A percentile compares a stretch with the other conserved stretches of the same genome.
These are phyloP conservation scores for Candida sanyaensis DNA, from an alignment of 1,139 yeast genomes.

Conservation along the genomic window DNA sequence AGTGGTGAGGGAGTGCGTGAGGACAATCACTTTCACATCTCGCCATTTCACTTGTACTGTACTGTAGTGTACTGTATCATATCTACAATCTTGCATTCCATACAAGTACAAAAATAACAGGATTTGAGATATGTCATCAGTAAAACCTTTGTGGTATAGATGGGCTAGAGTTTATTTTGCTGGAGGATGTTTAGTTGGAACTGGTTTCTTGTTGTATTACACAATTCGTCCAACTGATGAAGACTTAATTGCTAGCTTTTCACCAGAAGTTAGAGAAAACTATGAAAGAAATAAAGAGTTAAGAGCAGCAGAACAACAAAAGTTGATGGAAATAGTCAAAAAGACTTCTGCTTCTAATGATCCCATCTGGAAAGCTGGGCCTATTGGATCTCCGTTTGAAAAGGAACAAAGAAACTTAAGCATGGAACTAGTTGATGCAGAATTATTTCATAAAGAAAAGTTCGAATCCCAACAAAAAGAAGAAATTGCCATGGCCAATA, in stretches of 20 bases:
- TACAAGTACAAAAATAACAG: not conserved
- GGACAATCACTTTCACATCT: too few relatives aligned
- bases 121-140: conserved; percentile 12
- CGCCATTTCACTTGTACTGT: too few relatives aligned
- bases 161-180: conserved; percentile 62
- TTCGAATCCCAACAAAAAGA: conserved; percentile 46
- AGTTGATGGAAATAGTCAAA: conserved; percentile 64
- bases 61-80: too few relatives aligned
- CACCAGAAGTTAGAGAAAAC: conserved; percentile 83
- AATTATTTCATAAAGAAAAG: conserved; percentile 47
- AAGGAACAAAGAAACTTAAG: conserved; percentile 32
- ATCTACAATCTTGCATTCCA: too few relatives aligned
- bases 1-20: too few relatives aligned
- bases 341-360: conserved; percentile 64
- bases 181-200: conserved; percentile 63
- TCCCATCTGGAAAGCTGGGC: conserved; percentile 82
- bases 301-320: conserved; percentile 66
- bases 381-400: conserved; percentile 67
- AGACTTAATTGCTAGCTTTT: conserved; percentile 66
- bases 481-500: conserved; percentile 38
- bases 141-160: conserved; percentile 50
- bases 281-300: conserved; percentile 67
- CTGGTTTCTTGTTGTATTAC: conserved; percentile 66
- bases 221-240: conserved; percentile 86
- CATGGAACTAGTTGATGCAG: conserved; percentile 48